A percentile compares a stretch with the other conserved stretches of the same genome.
These are phyloP conservation scores for Acanthamoeba sp. DNA, from an alignment of 208 protist genomes.

Conservation along the genomic window DNA sequence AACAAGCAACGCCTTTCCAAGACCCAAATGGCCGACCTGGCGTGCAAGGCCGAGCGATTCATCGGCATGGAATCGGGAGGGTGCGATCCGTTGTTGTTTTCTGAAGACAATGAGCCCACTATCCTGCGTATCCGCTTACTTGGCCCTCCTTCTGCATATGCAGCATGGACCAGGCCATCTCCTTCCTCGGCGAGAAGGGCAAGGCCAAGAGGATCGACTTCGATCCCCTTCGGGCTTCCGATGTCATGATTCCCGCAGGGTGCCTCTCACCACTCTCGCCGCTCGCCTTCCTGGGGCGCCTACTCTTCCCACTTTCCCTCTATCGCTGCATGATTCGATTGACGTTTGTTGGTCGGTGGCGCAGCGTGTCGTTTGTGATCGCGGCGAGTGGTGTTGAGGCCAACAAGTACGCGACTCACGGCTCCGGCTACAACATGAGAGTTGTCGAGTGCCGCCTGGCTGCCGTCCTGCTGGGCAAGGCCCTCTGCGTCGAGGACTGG, in stretches of 20 bases:
- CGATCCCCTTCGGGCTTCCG: slow-evolving; percentile 72
- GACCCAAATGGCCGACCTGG: slow-evolving; percentile 65
- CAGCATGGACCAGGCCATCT: slow-evolving; percentile 86
- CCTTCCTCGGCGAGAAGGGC: slow-evolving; percentile 75
- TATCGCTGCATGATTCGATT: no score
- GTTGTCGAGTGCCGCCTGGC: slow-evolving; percentile 82
- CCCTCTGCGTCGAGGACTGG: slow-evolving; percentile 43
- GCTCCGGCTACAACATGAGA: slow-evolving; percentile 67
- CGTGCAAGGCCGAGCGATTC: slow-evolving; percentile 78
- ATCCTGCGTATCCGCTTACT: no score
- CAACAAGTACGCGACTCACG: slow-evolving; percentile 75
- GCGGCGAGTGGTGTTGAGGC: slow-evolving; percentile 76
- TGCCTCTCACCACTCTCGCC: background rate
- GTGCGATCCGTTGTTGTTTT: background rate
- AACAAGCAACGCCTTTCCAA: slow-evolving; percentile 73
- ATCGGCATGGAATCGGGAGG: slow-evolving; percentile 83
- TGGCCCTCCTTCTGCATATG: background rate
- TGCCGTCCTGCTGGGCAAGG: slow-evolving; percentile 72
- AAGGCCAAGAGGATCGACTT: slow-evolving; percentile 83
- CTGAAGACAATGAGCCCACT: background rate
- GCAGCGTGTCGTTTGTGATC: slow-evolving; percentile 81
- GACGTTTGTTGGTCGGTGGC: no score
- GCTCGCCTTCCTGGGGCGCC: no score
- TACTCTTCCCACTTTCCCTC: no score
- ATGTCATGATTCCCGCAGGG: slow-evolving; percentile 74